phyloP scores from a whole-genome alignment of 345 rosid species.

The Pugionium dolabratum region DNA sequence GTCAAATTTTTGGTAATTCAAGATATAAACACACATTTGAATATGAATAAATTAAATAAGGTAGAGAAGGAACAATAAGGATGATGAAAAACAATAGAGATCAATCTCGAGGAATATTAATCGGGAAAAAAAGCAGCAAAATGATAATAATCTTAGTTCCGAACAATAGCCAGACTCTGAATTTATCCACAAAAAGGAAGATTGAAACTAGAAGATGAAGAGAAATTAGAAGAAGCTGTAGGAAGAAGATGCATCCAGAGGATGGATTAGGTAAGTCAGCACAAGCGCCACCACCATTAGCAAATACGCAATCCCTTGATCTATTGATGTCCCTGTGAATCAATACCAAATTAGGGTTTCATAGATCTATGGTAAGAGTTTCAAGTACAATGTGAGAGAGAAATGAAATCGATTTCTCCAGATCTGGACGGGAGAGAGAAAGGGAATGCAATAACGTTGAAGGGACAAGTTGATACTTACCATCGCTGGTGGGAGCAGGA shows the following conservation, averaged over 20 bases:
- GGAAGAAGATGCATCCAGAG: conserved; percentile 54
- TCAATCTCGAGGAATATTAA: conserved; percentile 26
- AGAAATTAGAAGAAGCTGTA: conserved; percentile 39
- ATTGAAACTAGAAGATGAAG: neutral
- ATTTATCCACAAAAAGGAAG: conserved; percentile 23
- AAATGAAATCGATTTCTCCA: conserved; percentile 6
- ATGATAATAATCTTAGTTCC: neutral
- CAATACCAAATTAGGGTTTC: neutral
- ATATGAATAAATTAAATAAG: conserved; percentile 32
- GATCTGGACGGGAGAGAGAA: conserved; percentile 30
- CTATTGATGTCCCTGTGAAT: conserved; percentile 61
- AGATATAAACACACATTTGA: neutral
- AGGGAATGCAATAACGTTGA: conserved; percentile 5
- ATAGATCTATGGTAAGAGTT: neutral
- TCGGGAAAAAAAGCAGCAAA: conserved; percentile 23
- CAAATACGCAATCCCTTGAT: conserved; percentile 72
- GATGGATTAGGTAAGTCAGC: conserved; percentile 71
- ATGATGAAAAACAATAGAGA: conserved; percentile 3
- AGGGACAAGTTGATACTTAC: conserved; percentile 33
- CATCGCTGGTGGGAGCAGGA: conserved; percentile 71
- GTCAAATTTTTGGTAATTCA: conserved; percentile 2
- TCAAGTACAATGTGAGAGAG: conserved; percentile 4
- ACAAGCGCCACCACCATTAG: conserved; percentile 71
- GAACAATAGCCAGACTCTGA: conserved; percentile 16
- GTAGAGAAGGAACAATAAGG: neutral